A percentile compares a stretch with the other conserved stretches of the same genome.
Conservation (phyloP, 768 basidiomycete genomes). For the Suillus placidus region DNA sequence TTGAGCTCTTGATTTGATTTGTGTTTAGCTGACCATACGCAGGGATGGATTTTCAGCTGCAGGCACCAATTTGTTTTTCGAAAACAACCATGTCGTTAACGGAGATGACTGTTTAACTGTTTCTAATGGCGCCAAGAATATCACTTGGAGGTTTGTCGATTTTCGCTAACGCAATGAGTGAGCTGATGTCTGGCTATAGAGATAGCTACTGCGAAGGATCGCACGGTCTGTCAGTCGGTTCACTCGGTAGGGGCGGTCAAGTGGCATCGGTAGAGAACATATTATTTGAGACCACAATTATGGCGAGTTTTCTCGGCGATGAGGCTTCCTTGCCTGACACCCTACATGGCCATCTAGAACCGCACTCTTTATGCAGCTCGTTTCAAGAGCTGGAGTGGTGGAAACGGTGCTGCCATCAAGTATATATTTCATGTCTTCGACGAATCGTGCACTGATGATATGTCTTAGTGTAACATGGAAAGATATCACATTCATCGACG, state of each 20-base stretch:
- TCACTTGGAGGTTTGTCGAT: constrained; percentile 45
- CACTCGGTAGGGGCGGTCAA: constrained; percentile 42
- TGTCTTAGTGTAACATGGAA: constrained; percentile 55
- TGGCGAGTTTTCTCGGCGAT: constrained; percentile 33
- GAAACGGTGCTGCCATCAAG: constrained; percentile 61
- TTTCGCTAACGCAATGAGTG: neutral
- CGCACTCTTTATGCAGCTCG: constrained; percentile 59
- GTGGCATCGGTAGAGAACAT: constrained; percentile 61
- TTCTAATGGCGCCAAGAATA: constrained; percentile 56
- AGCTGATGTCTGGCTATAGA: constrained; percentile 27
- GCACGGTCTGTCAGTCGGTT: constrained; percentile 62
- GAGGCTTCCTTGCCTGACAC: constrained; percentile 7
- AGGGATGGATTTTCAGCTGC: constrained; percentile 53
- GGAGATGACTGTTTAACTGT: constrained; percentile 68
- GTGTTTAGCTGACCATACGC: neutral
- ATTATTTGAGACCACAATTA: constrained; percentile 50
- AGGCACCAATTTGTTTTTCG: constrained; percentile 59
- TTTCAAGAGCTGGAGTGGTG: constrained; percentile 71
- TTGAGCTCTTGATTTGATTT: constrained; percentile 3
- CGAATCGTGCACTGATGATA: neutral
- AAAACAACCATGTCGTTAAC: constrained; percentile 58
- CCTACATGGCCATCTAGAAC: constrained; percentile 36
- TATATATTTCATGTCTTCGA: constrained; percentile 24
- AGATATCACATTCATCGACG: constrained; percentile 54
- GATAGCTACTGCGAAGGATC: constrained; percentile 58